Base-by-base conservation (phyloP, 148 eudicot species). In the Fagopyrum homotropicum region DNA sequence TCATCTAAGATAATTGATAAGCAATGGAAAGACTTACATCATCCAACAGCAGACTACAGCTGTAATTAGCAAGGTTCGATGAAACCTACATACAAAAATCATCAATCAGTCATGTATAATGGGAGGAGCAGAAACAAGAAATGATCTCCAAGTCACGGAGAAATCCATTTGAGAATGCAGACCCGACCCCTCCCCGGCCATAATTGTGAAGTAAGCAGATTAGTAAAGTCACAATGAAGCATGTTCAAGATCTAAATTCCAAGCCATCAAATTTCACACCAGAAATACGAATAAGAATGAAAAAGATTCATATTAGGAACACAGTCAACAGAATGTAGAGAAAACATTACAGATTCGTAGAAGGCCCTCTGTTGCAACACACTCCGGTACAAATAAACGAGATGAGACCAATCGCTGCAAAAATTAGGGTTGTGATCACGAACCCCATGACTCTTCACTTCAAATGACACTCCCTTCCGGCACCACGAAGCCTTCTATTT, bases 21-120 rank as follows among this genome's bases (percentile, higher is more conserved):
- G 35, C 22, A 26, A 48, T 17, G 76, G 73, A 35, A 15, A 49
- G 44, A 85, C 98, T 94, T 87, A 94, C 98, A 94, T 94, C 98
- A 94, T 88, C 97, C 98, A 94, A 72, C 97, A 91, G 84, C 98
- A 94, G 45, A 89, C 97, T 63, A 88, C 86, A 35, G 98, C 98
- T 29, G 98, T 92, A 73, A 87, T 79, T 54, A 94, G 77, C 90
- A 94, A 82, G 57, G 98, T 94, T 45, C 88, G 73, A 75, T 94
- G 98, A 70, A 94, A 79, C 96, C 98, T 94, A 90, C 87, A 89
- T 63, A 76, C 76, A 5, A 50, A 43, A 54, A 76, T 45, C 19
- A 15, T 43, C 69, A 63, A 45, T 75, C 7, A 51, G 54, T 73
- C 73, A 75, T 26, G 40, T 60, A 14, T 9, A 59, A 12, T 30